phyloP scores from a whole-genome alignment of 176 grass and related monocot genomes.

The Cenchrus americanus region DNA sequence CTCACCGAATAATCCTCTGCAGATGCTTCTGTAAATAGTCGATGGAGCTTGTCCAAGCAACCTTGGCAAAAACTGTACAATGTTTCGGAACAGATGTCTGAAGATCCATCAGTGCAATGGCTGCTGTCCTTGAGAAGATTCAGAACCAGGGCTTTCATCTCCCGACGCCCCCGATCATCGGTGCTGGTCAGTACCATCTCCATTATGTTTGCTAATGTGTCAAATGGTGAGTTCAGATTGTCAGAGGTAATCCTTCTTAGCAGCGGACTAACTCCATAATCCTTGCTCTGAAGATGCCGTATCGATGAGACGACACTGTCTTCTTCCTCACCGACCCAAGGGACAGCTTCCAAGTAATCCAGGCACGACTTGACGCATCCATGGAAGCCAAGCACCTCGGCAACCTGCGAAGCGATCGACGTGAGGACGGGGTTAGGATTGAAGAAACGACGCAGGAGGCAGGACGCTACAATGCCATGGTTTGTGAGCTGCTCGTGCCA shows the following conservation, averaged over 20 bases:
- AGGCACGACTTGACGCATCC: slow-evolving; percentile 79
- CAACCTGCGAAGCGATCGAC: slow-evolving; percentile 55
- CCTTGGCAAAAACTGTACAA: slow-evolving; percentile 60
- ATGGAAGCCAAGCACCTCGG: slow-evolving; percentile 65
- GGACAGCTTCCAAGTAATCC: slow-evolving; percentile 86
- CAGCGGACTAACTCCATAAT: slow-evolving; percentile 57
- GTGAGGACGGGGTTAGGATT: background rate
- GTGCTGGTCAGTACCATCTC: slow-evolving; percentile 80
- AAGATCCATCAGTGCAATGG: slow-evolving; percentile 45
- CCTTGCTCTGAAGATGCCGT: slow-evolving; percentile 54
- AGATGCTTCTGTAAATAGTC: slow-evolving; percentile 55
- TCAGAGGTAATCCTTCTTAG: slow-evolving; percentile 73
- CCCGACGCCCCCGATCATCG: slow-evolving; percentile 68
- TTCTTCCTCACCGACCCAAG: slow-evolving; percentile 84
- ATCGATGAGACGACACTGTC: slow-evolving; percentile 67
- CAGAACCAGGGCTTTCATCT: slow-evolving; percentile 84
- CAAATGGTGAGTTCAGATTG: slow-evolving; percentile 45
- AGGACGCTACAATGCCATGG: background rate
- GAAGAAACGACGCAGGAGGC: background rate
- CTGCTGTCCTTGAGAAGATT: slow-evolving; percentile 80
- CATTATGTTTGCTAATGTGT: slow-evolving; percentile 67
- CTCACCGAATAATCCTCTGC: slow-evolving; percentile 46
- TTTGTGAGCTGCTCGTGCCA: slow-evolving; percentile 18
- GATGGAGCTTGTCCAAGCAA: slow-evolving; percentile 60
- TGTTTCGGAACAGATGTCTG: slow-evolving; percentile 54